These are phyloP conservation scores for Beauveria bassiana DNA, from an alignment of 2,329 filamentous ascomycete genomes.

Conservation along the genomic window DNA sequence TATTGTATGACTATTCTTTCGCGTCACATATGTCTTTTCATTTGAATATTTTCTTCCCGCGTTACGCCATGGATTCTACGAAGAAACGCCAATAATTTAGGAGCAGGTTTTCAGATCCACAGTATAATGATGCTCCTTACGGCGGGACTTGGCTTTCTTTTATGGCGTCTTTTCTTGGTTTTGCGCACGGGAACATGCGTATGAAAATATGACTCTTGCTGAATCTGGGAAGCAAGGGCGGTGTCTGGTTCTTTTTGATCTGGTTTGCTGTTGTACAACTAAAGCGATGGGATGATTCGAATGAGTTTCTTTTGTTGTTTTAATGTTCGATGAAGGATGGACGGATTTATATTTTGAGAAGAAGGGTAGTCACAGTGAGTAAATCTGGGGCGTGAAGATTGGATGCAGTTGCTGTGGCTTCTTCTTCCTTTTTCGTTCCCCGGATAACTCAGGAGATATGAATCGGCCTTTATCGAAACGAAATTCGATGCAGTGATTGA, in stretches of 20 bases:
- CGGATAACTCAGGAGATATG: conserved; percentile 16
- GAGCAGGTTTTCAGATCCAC: background rate
- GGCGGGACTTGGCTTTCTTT: conserved; percentile 1
- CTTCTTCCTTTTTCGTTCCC: background rate
- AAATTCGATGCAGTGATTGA: background rate
- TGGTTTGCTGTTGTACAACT: conserved; percentile 15
- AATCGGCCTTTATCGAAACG: conserved; percentile 16
- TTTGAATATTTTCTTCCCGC: background rate
- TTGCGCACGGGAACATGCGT: conserved; percentile 1
- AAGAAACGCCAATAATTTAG: conserved; percentile 3
- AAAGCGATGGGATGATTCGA: conserved; percentile 10
- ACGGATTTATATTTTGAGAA: conserved; percentile 14
- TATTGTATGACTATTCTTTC: conserved; percentile 13
- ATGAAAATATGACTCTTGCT: background rate
- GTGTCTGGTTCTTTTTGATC: background rate
- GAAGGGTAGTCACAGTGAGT: background rate
- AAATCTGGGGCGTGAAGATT: background rate
- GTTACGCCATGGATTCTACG: background rate
- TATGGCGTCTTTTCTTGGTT: background rate
- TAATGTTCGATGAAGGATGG: conserved; percentile 15
- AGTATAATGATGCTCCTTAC: background rate
- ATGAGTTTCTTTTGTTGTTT: conserved; percentile 12
- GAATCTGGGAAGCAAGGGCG: background rate
- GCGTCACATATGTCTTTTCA: conserved; percentile 11
- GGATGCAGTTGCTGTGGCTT: background rate